Percentiles rank a stretch among this genome's conserved stretches.
Evolutionary conservation across 495 filamentous ascomycete species (phyloP).

Genomic region (Thozetella sp.): DNA sequence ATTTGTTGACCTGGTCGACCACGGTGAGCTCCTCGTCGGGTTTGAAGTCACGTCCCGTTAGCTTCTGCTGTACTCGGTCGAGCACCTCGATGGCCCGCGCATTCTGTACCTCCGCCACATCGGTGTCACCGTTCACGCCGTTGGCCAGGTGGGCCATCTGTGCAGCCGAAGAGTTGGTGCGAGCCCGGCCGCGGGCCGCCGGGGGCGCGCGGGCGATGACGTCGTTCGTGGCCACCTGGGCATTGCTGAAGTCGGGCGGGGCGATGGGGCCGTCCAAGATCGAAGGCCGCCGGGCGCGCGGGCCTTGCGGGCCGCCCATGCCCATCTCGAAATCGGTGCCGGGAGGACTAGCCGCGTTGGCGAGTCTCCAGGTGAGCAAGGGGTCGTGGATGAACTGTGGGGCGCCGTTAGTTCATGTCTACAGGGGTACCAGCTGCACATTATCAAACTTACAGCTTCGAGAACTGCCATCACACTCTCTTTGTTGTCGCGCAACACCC

Average conservation of each 20-base stretch:
- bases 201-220: slow-evolving; percentile 48
- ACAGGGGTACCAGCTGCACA: no score
- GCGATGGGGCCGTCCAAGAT: slow-evolving; percentile 68
- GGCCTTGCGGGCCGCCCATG: slow-evolving; percentile 39
- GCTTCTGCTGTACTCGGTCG: slow-evolving; percentile 88
- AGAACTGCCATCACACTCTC: slow-evolving; percentile 98
- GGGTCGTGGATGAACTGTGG: slow-evolving; percentile 94
- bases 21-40: slow-evolving; percentile 78
- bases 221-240: slow-evolving; percentile 37
- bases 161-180: slow-evolving; percentile 50
- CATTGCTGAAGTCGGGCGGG: slow-evolving; percentile 48
- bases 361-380: slow-evolving; percentile 94
- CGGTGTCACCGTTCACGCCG: slow-evolving; percentile 31
- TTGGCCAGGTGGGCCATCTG: slow-evolving; percentile 34
- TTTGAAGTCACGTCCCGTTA: slow-evolving; percentile 75
- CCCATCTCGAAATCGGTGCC: slow-evolving; percentile 71
- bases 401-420: slow-evolving; percentile 24
- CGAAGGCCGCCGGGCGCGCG: slow-evolving; percentile 60
- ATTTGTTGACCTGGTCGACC: slow-evolving; percentile 88
- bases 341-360: slow-evolving; percentile 76
- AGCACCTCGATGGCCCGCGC: slow-evolving; percentile 91
- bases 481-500: slow-evolving; percentile 93
- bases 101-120: slow-evolving; percentile 81
- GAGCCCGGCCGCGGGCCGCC: slow-evolving; percentile 50
- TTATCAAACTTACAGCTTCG: slow-evolving; percentile 94